Percentiles rank a stretch among this genome's conserved stretches.
These are phyloP conservation scores for Serendipita vermifera DNA, from an alignment of 768 basidiomycete species.

Conservation along the genomic window DNA sequence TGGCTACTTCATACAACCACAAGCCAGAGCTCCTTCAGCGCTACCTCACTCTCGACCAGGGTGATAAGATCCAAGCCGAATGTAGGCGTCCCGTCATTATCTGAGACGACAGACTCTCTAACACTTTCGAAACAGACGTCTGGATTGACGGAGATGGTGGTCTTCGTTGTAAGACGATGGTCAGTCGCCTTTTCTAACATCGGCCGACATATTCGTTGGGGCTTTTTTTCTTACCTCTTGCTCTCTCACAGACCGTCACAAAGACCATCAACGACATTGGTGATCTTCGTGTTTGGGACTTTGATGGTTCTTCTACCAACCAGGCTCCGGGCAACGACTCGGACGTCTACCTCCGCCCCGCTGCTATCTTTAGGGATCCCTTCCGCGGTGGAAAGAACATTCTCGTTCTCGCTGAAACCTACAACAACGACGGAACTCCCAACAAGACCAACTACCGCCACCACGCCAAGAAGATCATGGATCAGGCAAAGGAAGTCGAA, in stretches of 20 bases:
- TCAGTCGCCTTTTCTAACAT: slow-evolving; percentile 25
- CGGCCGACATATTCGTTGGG: slow-evolving; percentile 8
- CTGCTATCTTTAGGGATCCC: slow-evolving; percentile 93
- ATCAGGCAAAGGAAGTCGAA: slow-evolving; percentile 58
- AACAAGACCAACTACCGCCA: slow-evolving; percentile 95
- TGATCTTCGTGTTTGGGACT: slow-evolving; percentile 96
- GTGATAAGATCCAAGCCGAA: slow-evolving; percentile 88
- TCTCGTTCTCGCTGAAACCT: slow-evolving; percentile 90
- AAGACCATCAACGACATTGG: slow-evolving; percentile 78
- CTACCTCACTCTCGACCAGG: slow-evolving; percentile 81
- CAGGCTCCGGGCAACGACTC: slow-evolving; percentile 94
- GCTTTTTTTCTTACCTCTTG: slow-evolving; percentile 12
- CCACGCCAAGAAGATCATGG: slow-evolving; percentile 90
- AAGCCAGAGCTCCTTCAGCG: slow-evolving; percentile 78
- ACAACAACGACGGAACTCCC: slow-evolving; percentile 98
- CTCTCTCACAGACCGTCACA: slow-evolving; percentile 54
- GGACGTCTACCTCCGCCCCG: slow-evolving; percentile 95
- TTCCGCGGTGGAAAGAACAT: slow-evolving; percentile 99
- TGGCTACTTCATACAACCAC: slow-evolving; percentile 34
- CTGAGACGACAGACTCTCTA: no score
- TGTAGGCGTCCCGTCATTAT: slow-evolving; percentile 38
- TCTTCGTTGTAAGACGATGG: slow-evolving; percentile 93
- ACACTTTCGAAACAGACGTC: slow-evolving; percentile 55
- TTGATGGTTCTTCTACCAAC: slow-evolving; percentile 95
- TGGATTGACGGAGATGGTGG: slow-evolving; percentile 96